phyloP scores from a whole-genome alignment of 2,329 filamentous ascomycete species.

The Fusarium metavorans region DNA sequence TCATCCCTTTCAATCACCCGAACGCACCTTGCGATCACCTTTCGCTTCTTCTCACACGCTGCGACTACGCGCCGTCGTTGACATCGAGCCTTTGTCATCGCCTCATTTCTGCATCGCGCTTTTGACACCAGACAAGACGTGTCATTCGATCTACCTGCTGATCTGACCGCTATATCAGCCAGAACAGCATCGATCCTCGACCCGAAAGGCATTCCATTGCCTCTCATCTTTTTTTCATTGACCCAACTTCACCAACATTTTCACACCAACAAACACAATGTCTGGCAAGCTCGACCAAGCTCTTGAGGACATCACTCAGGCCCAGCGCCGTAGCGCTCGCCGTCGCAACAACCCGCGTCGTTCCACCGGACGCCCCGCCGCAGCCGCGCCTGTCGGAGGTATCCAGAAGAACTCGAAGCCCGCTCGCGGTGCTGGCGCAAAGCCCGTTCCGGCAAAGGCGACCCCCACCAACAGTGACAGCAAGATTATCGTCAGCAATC shows the following conservation, averaged over 20 bases:
- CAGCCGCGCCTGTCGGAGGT: constrained; percentile 82
- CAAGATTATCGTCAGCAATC: constrained; percentile 98
- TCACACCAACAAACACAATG: constrained; percentile 67
- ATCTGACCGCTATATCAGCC: constrained; percentile 39
- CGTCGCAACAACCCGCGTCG: constrained; percentile 65
- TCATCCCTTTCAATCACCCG: constrained; percentile 17
- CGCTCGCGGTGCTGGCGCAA: constrained; percentile 68
- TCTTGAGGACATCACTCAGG: constrained; percentile 96
- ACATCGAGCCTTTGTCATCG: constrained; percentile 14
- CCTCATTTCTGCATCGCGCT: constrained; percentile 13
- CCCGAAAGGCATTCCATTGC: constrained; percentile 12
- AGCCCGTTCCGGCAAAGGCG: constrained; percentile 74
- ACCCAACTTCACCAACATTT: constrained; percentile 24
- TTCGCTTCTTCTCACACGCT: constrained; percentile 11
- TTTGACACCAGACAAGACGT: constrained; percentile 23
- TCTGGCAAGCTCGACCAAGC: constrained; percentile 96
- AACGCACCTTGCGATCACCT: constrained; percentile 23
- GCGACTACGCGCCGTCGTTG: constrained; percentile 24
- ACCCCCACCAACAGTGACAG: constrained; percentile 76
- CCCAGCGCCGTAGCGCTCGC: constrained; percentile 70
- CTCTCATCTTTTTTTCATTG: constrained; percentile 13
- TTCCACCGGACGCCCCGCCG: constrained; percentile 62
- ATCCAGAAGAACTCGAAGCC: constrained; percentile 81
- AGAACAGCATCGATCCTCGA: constrained; percentile 34
- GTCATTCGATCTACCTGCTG: constrained; percentile 39